Evolutionary conservation across 2,329 filamentous ascomycete genomes (phyloP).

Genomic region (Colletotrichum musicola): DNA sequence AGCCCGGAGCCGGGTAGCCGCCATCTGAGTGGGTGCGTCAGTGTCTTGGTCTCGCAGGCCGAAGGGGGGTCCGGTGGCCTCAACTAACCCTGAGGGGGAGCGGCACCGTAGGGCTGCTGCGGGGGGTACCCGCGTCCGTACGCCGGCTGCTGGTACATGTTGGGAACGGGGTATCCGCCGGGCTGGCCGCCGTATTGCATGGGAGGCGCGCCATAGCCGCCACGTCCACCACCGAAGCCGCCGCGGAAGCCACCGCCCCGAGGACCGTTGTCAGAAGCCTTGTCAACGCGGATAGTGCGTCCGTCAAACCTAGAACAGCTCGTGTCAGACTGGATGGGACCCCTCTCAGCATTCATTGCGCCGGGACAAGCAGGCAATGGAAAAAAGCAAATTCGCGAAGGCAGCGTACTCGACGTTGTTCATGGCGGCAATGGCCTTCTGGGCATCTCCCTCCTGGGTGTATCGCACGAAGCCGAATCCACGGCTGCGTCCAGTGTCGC

Average conservation of each 20-base stretch:
- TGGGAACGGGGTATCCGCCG: slow-evolving; percentile 50
- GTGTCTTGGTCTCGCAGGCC: not conserved
- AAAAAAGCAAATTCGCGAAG: slow-evolving; percentile 36
- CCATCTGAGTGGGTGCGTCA: slow-evolving; percentile 18
- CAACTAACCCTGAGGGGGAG: slow-evolving; percentile 54
- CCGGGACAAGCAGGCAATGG: slow-evolving; percentile 41
- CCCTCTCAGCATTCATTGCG: slow-evolving; percentile 11
- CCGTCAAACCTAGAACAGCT: slow-evolving; percentile 83
- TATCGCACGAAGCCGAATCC: slow-evolving; percentile 98
- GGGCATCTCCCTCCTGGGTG: slow-evolving; percentile 79
- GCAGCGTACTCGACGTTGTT: slow-evolving; percentile 87
- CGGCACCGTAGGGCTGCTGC: slow-evolving; percentile 51
- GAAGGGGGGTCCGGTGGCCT: slow-evolving; percentile 10
- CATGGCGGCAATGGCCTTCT: slow-evolving; percentile 82
- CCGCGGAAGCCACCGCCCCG: slow-evolving; percentile 67
- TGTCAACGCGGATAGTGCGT: slow-evolving; percentile 94
- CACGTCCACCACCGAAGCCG: slow-evolving; percentile 54
- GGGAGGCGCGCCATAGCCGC: slow-evolving; percentile 49
- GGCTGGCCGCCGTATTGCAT: slow-evolving; percentile 46
- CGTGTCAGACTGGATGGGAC: slow-evolving; percentile 7
- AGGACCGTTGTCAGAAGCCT: slow-evolving; percentile 84
- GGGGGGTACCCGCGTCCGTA: slow-evolving; percentile 60
- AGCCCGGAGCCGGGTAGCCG: slow-evolving; percentile 43
- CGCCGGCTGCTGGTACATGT: slow-evolving; percentile 53
- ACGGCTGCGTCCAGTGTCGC: slow-evolving; percentile 94